Base-by-base conservation (phyloP, 2,329 filamentous ascomycete genomes). In the Fusarium fracticaudum region DNA sequence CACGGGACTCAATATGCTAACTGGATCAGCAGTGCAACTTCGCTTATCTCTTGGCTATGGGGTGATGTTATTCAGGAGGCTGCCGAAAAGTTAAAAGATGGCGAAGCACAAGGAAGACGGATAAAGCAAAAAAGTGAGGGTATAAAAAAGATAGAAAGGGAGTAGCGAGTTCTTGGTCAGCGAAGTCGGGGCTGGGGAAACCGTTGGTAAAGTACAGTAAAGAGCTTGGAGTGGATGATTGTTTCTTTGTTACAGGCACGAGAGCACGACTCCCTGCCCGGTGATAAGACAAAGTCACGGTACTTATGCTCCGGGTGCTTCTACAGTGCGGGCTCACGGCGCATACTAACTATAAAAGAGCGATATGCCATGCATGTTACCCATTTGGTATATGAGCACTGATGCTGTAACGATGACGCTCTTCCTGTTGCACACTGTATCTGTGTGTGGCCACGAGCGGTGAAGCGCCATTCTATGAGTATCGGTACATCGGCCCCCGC, bases 181-280 rank as follows among this genome's bases (percentile, higher is more conserved):
- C 72, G 76, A 79, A 78, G 69, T 74, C 76, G 76, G 76, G 76
- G 65, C 60, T 71, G 70, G 66, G 44, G 37, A 31, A 44, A 40
- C 37, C 41, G 60, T 70, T 61, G 60, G 75, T 69, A 61, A 72
- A 64, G 59, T 67, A 60, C 45, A 47, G 45, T 47, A 26, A 71
- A 66, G 57, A 65, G 45, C 26, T 20, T 47, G 44, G 44, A 47
- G 69, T 71, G 66, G 57, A 69, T 35, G 60, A 60, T 38, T 55
- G 72, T 67, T 67, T 69, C 73, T 70, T 78, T 75, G 75, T 78
- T 75, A 54, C 60, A 78, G 64, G 69, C 75, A 76, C 76, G 75
- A 74, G 76, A 75, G 74, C 72, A 77, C 51, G 63, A 72, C 54
- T 60, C 57, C 50, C 63, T 40, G 66, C 50, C 58, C 58, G 54